A percentile compares a stretch with the other conserved stretches of the same genome.
phyloP scores from a whole-genome alignment of 2,329 filamentous ascomycete species.

The Penicillium hordei region DNA sequence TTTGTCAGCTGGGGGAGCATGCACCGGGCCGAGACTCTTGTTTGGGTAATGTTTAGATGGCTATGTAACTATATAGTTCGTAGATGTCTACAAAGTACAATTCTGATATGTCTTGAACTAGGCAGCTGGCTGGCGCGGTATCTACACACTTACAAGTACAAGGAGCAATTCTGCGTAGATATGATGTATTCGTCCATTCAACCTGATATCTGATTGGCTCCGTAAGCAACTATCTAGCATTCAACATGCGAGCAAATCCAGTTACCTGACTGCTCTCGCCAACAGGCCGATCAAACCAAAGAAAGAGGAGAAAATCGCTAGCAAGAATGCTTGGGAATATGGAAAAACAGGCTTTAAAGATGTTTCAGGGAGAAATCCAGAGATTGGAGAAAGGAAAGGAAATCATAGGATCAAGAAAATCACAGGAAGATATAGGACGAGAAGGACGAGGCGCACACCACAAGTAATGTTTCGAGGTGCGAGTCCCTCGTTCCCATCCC shows the following conservation, averaged over 20 bases:
- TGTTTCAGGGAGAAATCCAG: background rate
- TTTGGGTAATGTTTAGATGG: background rate
- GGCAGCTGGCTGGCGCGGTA: background rate
- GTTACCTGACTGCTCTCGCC: background rate
- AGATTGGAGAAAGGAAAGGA: slow-evolving; percentile 6
- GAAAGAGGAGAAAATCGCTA: slow-evolving; percentile 10
- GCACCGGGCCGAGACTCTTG: background rate
- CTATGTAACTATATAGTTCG: background rate
- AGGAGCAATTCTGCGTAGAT: background rate
- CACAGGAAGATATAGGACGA: background rate
- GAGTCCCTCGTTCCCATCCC: background rate
- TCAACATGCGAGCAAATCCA: background rate
- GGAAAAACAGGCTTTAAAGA: slow-evolving; percentile 18
- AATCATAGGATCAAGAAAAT: background rate
- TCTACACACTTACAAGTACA: background rate
- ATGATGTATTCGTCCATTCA: slow-evolving; percentile 4
- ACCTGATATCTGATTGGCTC: slow-evolving; percentile 1
- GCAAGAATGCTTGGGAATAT: slow-evolving; percentile 25
- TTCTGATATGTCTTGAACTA: background rate
- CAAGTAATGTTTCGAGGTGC: background rate
- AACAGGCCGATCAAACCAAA: background rate
- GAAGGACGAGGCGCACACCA: background rate
- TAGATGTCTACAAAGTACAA: background rate
- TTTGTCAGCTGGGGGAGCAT: slow-evolving; percentile 14
- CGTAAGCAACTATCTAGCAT: background rate